A percentile compares a stretch with the other conserved stretches of the same genome.
These are phyloP conservation scores for Lasiodiplodia hormozganensis DNA, from an alignment of 2,329 filamentous ascomycete genomes.

Conservation along the genomic window DNA sequence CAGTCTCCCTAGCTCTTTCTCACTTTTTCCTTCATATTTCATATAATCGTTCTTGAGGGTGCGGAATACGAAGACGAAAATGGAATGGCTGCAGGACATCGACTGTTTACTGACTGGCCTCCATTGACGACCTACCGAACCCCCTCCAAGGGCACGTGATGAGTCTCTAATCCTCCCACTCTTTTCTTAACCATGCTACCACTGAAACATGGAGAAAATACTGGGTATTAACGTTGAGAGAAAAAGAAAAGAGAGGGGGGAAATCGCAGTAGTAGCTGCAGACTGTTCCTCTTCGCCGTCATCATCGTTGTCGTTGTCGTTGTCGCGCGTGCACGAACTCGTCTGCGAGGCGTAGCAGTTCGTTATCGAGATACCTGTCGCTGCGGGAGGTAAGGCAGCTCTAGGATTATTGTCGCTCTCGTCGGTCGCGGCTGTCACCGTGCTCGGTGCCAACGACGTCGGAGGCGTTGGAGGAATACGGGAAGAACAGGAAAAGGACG, in stretches of 20 bases:
- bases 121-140: not conserved
- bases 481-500: not conserved
- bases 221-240: not conserved
- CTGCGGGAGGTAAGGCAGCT: not conserved
- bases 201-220: not conserved
- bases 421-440: too few species aligned
- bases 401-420: too few species aligned
- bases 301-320: not conserved
- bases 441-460: too few species aligned
- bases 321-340: not conserved
- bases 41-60: not conserved
- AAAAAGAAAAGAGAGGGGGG: not conserved
- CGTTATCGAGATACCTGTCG: not conserved
- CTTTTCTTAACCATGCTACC: not conserved
- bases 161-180: too few species aligned
- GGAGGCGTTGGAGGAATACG: too few species aligned
- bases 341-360: not conserved
- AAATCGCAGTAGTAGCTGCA: not conserved
- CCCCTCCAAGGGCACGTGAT: not conserved
- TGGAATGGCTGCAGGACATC: not conserved
- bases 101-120: not conserved
- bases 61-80: not conserved
- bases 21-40: not conserved
- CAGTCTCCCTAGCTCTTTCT: slow-evolving; percentile 2
- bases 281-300: not conserved